These are phyloP conservation scores for Apiospora saccharicola DNA, from an alignment of 2,329 filamentous ascomycete species.

Conservation along the genomic window DNA sequence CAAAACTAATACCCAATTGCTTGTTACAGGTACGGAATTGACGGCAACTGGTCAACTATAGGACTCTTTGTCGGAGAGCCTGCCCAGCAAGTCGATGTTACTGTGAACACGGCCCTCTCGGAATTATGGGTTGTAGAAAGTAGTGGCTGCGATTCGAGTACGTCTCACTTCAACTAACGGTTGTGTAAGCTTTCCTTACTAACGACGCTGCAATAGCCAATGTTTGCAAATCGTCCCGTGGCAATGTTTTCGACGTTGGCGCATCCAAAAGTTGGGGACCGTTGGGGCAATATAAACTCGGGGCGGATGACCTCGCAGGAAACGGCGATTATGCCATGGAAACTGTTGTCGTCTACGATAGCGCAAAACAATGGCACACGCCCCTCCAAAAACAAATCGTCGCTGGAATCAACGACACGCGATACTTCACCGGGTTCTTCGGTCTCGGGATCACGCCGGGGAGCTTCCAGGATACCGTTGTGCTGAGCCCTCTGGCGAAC, in stretches of 20 bases:
- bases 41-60: constrained; percentile 78
- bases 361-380: constrained; percentile 46
- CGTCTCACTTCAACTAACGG: constrained; percentile 36
- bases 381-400: constrained; percentile 56
- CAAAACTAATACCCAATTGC: constrained; percentile 33
- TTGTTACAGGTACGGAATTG: constrained; percentile 46
- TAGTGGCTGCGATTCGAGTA: constrained; percentile 61
- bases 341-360: constrained; percentile 51
- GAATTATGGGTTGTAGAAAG: constrained; percentile 74
- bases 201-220: neutral
- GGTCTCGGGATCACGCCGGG: constrained; percentile 64
- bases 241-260: constrained; percentile 62
- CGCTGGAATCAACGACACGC: constrained; percentile 62
- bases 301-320: constrained; percentile 64
- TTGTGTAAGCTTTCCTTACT: neutral
- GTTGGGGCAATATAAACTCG: constrained; percentile 67
- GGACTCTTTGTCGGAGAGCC: constrained; percentile 59
- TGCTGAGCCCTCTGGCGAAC: constrained; percentile 61
- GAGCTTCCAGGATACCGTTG: constrained; percentile 57
- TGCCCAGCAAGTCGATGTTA: constrained; percentile 59
- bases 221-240: constrained; percentile 63
- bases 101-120: constrained; percentile 72
- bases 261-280: constrained; percentile 65
- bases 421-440: constrained; percentile 62
- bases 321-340: constrained; percentile 72